phyloP scores from a whole-genome alignment of 805 yeast species.

The Phaffomyces antillensis region DNA sequence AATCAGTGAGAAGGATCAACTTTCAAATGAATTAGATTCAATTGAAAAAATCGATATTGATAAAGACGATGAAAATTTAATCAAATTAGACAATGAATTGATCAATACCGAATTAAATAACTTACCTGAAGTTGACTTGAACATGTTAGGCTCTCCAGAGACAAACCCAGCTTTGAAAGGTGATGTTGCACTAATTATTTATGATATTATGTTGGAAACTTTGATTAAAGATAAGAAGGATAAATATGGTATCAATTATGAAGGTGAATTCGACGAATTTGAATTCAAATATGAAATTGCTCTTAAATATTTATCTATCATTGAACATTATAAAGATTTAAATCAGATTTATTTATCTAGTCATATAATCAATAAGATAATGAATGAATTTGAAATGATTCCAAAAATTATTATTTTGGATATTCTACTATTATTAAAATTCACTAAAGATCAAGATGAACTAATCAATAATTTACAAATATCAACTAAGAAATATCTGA shows the following conservation, averaged over 20 bases:
- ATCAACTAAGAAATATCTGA: slow-evolving; percentile 63
- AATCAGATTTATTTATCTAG: slow-evolving; percentile 60
- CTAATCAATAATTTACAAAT: slow-evolving; percentile 59
- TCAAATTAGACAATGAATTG: slow-evolving; percentile 43
- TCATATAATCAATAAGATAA: slow-evolving; percentile 55
- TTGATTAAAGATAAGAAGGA: slow-evolving; percentile 22
- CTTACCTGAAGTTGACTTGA: slow-evolving; percentile 82
- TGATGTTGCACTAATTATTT: slow-evolving; percentile 62
- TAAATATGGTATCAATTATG: slow-evolving; percentile 27
- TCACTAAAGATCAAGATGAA: slow-evolving; percentile 29
- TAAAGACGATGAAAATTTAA: slow-evolving; percentile 33
- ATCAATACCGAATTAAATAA: slow-evolving; percentile 57
- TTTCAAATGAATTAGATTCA: slow-evolving; percentile 33
- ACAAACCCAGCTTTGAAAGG: slow-evolving; percentile 75
- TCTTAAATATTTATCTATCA: slow-evolving; percentile 40
- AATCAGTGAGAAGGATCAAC: slow-evolving; percentile 65
- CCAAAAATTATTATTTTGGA: slow-evolving; percentile 41
- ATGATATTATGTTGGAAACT: slow-evolving; percentile 56
- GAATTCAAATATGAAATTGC: slow-evolving; percentile 26
- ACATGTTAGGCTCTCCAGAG: slow-evolving; percentile 79
- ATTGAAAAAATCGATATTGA: slow-evolving; percentile 28
- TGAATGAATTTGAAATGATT: slow-evolving; percentile 33
- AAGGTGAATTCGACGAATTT: slow-evolving; percentile 60
- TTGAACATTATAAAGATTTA: slow-evolving; percentile 62
- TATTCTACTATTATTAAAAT: slow-evolving; percentile 62